A percentile compares a stretch with the other conserved stretches of the same genome.
Evolutionary conservation across 2,329 filamentous ascomycete genomes (phyloP).

Genomic region (Diplodia intermedia): DNA sequence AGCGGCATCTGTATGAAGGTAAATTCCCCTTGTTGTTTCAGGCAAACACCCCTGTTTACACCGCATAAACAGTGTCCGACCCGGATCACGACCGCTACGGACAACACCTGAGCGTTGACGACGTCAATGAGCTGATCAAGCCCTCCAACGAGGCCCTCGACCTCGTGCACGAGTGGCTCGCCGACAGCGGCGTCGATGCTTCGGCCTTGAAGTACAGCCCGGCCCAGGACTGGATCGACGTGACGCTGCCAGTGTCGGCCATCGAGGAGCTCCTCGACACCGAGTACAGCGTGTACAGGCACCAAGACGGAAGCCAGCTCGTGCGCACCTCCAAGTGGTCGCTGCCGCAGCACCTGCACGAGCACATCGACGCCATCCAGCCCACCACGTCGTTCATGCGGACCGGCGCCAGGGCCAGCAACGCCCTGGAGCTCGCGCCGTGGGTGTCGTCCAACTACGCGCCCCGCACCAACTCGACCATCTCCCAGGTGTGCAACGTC

Average conservation of each 20-base stretch:
- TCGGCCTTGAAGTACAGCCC: conserved; percentile 50
- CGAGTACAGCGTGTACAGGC: conserved; percentile 51
- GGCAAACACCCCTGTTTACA: no score
- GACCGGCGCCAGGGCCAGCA: conserved; percentile 32
- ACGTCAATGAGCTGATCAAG: conserved; percentile 58
- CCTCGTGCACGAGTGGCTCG: conserved; percentile 59
- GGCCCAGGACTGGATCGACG: conserved; percentile 61
- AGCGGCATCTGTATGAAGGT: conserved; percentile 58
- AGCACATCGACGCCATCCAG: conserved; percentile 57
- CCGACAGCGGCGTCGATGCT: conserved; percentile 54
- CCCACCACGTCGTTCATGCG: conserved; percentile 58
- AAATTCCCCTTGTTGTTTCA: conserved; percentile 15
- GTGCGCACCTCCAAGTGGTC: conserved; percentile 51
- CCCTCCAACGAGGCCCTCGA: conserved; percentile 56
- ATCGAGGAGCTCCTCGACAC: conserved; percentile 57
- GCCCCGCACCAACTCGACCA: neutral
- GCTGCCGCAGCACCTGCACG: conserved; percentile 48
- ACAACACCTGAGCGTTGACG: conserved; percentile 55
- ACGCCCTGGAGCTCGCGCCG: conserved; percentile 12
- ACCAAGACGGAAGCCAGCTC: conserved; percentile 51
- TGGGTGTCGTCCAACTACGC: neutral
- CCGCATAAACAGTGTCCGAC: conserved; percentile 53
- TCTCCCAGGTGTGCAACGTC: conserved; percentile 36
- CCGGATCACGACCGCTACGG: conserved; percentile 59
- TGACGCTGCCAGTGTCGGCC: conserved; percentile 55